phyloP scores from a whole-genome alignment of 352 stramenopile genomes.

The Discostella stelligera region DNA sequence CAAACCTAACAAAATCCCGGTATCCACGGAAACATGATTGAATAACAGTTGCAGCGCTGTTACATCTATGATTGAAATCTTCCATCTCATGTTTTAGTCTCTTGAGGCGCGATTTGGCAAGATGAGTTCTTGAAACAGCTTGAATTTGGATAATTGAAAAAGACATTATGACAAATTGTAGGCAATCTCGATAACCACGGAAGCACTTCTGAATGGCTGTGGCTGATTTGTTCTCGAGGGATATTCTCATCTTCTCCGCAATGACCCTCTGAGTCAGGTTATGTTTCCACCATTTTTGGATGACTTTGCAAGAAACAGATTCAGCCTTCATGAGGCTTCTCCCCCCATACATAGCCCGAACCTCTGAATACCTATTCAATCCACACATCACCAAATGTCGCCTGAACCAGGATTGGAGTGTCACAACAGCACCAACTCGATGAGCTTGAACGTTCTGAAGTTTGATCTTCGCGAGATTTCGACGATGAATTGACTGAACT shows the following conservation, averaged over 20 bases:
- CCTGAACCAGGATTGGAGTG: conserved; percentile 13
- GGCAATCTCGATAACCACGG: conserved; percentile 38
- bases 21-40: conserved; percentile 32
- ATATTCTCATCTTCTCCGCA: background rate
- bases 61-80: background rate
- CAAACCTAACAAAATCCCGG: conserved; percentile 28
- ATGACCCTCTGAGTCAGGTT: background rate
- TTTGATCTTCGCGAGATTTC: background rate
- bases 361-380: background rate
- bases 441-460: conserved; percentile 4
- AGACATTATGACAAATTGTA: conserved; percentile 25
- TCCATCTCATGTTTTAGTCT: conserved; percentile 1
- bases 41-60: conserved; percentile 17
- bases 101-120: conserved; percentile 1
- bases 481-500: conserved; percentile 12
- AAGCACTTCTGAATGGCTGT: conserved; percentile 37
- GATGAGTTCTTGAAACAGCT: conserved; percentile 16
- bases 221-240: conserved; percentile 5
- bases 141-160: conserved; percentile 44
- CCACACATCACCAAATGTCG: background rate
- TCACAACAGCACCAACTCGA: conserved; percentile 19
- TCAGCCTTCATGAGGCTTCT: conserved; percentile 29
- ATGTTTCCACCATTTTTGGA: conserved; percentile 25
- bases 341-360: conserved; percentile 15
- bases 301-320: background rate